A percentile compares a stretch with the other conserved stretches of the same genome.
phyloP scores from a whole-genome alignment of 2,329 filamentous ascomycete species.

The Trichoderma sp. region DNA sequence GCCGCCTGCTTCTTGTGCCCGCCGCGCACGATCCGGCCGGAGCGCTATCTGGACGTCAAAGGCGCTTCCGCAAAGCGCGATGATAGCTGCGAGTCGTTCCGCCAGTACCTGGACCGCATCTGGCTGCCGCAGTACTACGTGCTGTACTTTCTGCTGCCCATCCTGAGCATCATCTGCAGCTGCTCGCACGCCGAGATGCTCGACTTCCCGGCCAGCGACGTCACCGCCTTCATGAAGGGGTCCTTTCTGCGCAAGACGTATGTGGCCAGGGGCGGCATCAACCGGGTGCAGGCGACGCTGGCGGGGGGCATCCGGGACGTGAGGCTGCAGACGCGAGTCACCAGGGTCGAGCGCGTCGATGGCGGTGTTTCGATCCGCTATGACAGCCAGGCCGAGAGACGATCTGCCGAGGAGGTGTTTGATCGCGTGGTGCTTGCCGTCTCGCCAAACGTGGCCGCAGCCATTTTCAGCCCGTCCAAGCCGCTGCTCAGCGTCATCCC shows the following conservation, averaged over 20 bases:
- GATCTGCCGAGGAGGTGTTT: slow-evolving; percentile 42
- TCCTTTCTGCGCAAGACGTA: slow-evolving; percentile 51
- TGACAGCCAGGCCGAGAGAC: background rate
- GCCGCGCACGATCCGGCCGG: slow-evolving; percentile 32
- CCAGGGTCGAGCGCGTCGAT: slow-evolving; percentile 34
- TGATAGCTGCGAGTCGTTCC: slow-evolving; percentile 45
- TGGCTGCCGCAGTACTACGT: slow-evolving; percentile 50
- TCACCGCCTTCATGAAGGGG: slow-evolving; percentile 51
- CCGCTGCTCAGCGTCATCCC: slow-evolving; percentile 47
- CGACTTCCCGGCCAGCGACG: slow-evolving; percentile 54
- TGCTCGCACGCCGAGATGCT: slow-evolving; percentile 55
- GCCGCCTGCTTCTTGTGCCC: slow-evolving; percentile 52
- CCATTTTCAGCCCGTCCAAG: slow-evolving; percentile 48
- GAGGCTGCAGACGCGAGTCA: slow-evolving; percentile 44
- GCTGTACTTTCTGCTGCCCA: slow-evolving; percentile 54
- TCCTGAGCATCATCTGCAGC: slow-evolving; percentile 57
- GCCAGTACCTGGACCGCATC: slow-evolving; percentile 53
- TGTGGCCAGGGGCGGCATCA: slow-evolving; percentile 52
- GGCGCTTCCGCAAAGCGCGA: background rate
- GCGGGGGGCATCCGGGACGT: slow-evolving; percentile 42
- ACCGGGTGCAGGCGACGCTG: slow-evolving; percentile 51
- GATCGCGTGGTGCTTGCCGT: slow-evolving; percentile 57
- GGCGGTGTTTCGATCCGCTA: background rate
- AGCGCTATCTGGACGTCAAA: background rate
- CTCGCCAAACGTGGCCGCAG: slow-evolving; percentile 53